A percentile compares a stretch with the other conserved stretches of the same genome.
Evolutionary conservation across 75 land plant genomes (phyloP).

Genomic region (Sequoiadendron giganteum): DNA sequence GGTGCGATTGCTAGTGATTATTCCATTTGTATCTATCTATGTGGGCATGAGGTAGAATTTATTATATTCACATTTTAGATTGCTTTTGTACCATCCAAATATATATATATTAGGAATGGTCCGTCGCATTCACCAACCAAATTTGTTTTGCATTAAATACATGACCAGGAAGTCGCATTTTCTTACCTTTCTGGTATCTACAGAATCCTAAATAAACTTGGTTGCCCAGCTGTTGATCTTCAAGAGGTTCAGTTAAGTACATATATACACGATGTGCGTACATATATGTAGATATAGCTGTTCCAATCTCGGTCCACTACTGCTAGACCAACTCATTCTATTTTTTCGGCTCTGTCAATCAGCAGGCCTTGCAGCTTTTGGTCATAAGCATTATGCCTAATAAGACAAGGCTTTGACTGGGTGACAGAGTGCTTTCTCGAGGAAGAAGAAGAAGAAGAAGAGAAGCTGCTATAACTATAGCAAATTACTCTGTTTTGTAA

Average conservation of each 20-base stretch:
- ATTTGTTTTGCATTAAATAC: neutral
- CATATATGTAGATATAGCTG: too few relatives aligned
- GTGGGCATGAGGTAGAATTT: neutral
- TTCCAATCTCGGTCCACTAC: too few relatives aligned
- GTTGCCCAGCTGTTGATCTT: neutral
- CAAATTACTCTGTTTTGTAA: neutral
- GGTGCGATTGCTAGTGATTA: too few relatives aligned
- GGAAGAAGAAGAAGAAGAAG: too few relatives aligned
- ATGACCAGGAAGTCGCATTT: neutral
- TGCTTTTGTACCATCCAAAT: neutral
- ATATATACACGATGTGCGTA: too few relatives aligned
- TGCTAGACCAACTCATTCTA: too few relatives aligned
- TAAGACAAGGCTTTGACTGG: too few relatives aligned
- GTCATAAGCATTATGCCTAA: too few relatives aligned
- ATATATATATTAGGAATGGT: neutral
- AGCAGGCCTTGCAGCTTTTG: too few relatives aligned
- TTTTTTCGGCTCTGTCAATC: too few relatives aligned
- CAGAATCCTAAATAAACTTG: neutral
- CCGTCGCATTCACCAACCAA: neutral
- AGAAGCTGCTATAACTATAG: too few relatives aligned
- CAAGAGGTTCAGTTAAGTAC: neutral
- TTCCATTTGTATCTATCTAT: neutral
- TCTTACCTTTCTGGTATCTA: neutral
- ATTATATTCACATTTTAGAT: neutral
- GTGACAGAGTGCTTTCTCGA: too few relatives aligned